phyloP scores from a whole-genome alignment of 345 rosid genomes.

The Pistacia integerrima region DNA sequence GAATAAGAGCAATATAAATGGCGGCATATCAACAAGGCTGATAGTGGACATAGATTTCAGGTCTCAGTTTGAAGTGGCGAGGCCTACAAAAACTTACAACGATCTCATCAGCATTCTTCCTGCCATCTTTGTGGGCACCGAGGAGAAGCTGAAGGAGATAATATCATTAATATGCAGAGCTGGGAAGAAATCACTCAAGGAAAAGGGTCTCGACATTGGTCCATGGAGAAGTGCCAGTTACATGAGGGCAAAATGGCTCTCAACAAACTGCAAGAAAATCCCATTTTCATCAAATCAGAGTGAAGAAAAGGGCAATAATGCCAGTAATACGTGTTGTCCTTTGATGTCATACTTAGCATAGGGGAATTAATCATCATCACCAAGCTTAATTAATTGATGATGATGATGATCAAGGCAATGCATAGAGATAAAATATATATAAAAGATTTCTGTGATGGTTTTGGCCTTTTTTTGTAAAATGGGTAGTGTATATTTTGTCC shows the following conservation, averaged over 20 bases:
- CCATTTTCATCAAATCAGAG: constrained; percentile 25
- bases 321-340: constrained; percentile 29
- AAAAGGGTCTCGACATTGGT: constrained; percentile 43
- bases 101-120: constrained; percentile 39
- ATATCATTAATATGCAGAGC: constrained; percentile 48
- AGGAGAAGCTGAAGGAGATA: constrained; percentile 42
- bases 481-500: not conserved
- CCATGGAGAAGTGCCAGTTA: constrained; percentile 59
- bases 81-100: constrained; percentile 41
- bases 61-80: constrained; percentile 58
- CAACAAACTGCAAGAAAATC: constrained; percentile 41
- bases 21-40: constrained; percentile 30
- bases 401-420: not conserved
- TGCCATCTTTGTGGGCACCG: constrained; percentile 40
- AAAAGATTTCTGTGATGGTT: not conserved
- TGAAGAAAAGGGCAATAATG: constrained; percentile 4
- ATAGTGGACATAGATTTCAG: constrained; percentile 56
- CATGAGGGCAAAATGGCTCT: constrained; percentile 61
- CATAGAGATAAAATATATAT: not conserved
- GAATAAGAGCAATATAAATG: not conserved
- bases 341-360: constrained; percentile 38
- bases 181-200: constrained; percentile 41
- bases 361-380: not conserved
- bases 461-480: not conserved
- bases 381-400: too few relatives aligned